These are phyloP conservation scores for Takakia lepidozioides DNA, from an alignment of 225 moss, liverwort and hornwort genomes.

Conservation along the genomic window DNA sequence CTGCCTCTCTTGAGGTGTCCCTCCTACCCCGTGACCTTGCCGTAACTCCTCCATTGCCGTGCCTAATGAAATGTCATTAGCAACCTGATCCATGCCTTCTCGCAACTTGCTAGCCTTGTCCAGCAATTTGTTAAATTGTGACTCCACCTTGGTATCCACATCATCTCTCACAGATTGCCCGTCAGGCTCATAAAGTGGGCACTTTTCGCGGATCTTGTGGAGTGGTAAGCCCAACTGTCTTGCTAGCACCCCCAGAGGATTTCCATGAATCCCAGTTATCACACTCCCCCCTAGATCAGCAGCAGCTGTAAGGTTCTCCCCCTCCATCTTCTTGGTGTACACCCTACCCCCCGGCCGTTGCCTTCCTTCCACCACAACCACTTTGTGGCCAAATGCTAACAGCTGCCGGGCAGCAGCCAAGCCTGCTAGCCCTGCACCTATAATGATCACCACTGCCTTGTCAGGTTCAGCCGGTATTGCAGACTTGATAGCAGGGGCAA, in stretches of 20 bases:
- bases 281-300: conserved; percentile 99
- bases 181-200: conserved; percentile 84
- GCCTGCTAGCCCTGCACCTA: conserved; percentile 95
- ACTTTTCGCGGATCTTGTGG: conserved; percentile 84
- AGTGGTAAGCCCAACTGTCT: conserved; percentile 88
- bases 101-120: conserved; percentile 93
- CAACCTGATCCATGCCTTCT: conserved; percentile 66
- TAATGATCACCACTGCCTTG: conserved; percentile 76
- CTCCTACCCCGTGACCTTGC: conserved; percentile 53
- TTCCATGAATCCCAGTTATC: conserved; percentile 96
- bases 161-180: conserved; percentile 72
- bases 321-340: conserved; percentile 95
- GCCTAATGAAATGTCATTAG: conserved; percentile 74
- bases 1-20: conserved; percentile 71
- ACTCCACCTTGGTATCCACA: conserved; percentile 79
- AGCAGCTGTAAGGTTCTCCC: conserved; percentile 72
- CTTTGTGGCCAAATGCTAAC: conserved; percentile 84
- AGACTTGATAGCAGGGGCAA: conserved; percentile 65
- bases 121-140: conserved; percentile 88
- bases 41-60: conserved; percentile 77
- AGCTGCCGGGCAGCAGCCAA: conserved; percentile 90
- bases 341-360: conserved; percentile 97
- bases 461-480: conserved; percentile 64
- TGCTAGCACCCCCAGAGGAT: conserved; percentile 94
- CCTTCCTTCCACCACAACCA: conserved; percentile 88